Base-by-base conservation (phyloP, 1,284 basidiomycete species). In the Anthracocystis panici-leucophaei region DNA sequence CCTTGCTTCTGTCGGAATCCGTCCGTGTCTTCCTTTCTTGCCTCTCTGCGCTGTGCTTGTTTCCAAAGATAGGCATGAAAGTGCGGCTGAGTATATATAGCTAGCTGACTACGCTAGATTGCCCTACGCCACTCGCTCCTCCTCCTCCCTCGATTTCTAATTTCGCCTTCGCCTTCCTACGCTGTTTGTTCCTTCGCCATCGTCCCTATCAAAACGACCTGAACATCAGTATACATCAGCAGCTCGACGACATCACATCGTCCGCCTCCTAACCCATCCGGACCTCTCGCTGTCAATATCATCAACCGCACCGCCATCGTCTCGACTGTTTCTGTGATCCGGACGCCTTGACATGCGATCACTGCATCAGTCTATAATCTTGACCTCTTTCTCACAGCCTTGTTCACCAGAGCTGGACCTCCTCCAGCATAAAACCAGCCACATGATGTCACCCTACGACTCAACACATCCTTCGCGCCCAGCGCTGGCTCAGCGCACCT, bases 401-500 rank as follows among this genome's bases (percentile, higher is more conserved):
- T 31, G 27, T 27, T 46, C 6, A 46, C 7, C 44, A 23, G 23
- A 12, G n/a, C 42, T 45, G n/a, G 3, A 9, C 42, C 2, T 4
- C 21, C 10, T 21, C 11, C 20, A 45, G 16, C 25, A 48, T 16
- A 23, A 5, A 27, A 16, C 27, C 11, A 41, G 25, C 56, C 20
- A 41, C 11, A 70, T 61, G 57, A 53, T 46, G 29, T 65, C 67
- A 23, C 67, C 62, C 33, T 70, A 65, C 33, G 62, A 70, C 45
- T 29, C 44, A 5, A 54, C 53, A n/a, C 44, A 60, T 40, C 53
- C 62, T 29, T 64, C 67, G 35, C 71, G 71, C n/a, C 71, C 71
- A 16, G 56, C 29, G 27, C 29, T 74, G 38, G 58, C 65, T 11
- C 42, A 69, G 55, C 62, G 65, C 33, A 74, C 71, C 6, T 62